Base-by-base conservation (phyloP, 129 eudicot genomes). In the Escallonia herrerae region DNA sequence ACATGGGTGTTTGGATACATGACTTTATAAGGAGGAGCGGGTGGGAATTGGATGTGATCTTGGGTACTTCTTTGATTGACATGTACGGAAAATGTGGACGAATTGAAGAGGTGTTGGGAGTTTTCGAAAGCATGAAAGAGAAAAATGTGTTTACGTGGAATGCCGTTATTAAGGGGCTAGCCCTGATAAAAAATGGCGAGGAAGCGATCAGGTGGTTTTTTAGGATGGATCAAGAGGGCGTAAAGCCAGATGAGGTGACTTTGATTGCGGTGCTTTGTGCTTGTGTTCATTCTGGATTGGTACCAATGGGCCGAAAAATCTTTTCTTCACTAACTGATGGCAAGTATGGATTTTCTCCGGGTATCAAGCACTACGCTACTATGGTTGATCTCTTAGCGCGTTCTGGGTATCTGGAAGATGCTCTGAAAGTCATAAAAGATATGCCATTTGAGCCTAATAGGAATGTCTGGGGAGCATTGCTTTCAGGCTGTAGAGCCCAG, bases 81-180 rank as follows among this genome's bases (percentile, higher is more conserved):
- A 81, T 87, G 87, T 84, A 84, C 48, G 85, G 84, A 6, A 83
- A 74, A 65, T 79, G 86, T 33, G 85, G 90, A 13, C 65, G 60
- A 45, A 66, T 81, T 15, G 77, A 84, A 62, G 68, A 63, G 59
- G 85, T 81, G 9, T 53, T 76, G 41, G 14, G 13, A 4, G 77
- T 81, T 49, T 87, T 87, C 41, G 57, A 74, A 62, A 65, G 62
- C 53, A 84, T 79, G 87, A 45, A 54, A n/a, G 80, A 73, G 57
- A 84, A 77, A 74, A 84, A 87, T 60, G 85, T 66, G 7, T 76
- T 51, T 45, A 81, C 95, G 0, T 87, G 90, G 90, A 84, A 83
- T 74, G 79, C 82, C 0, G 39, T 83, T 46, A 73, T 83, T 8
- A 83, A 76, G 43, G 78, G 87, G 70, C 55, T 81, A 4, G 78